Percentiles rank a stretch among this genome's conserved stretches.
Evolutionary conservation across 1,284 basidiomycete genomes (phyloP).

Genomic region (Rhodotorula sp.): DNA sequence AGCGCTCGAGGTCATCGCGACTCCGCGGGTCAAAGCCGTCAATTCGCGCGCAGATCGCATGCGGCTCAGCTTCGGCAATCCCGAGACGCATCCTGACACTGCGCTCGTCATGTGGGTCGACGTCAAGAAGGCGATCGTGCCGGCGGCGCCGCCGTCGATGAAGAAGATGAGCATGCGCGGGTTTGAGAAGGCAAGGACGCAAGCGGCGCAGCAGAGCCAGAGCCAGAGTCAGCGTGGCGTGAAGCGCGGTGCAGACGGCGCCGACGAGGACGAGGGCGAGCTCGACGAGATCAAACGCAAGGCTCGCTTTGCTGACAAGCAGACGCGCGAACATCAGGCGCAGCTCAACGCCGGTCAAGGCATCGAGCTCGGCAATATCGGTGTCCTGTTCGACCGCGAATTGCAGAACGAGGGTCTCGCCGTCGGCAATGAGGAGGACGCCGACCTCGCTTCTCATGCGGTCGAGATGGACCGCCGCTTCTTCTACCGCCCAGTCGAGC

Average conservation of each 20-base stretch:
- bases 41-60: constrained; percentile 66
- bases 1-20: constrained; percentile 66
- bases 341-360: constrained; percentile 13
- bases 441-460: constrained; percentile 43
- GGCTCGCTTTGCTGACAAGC: constrained; percentile 12
- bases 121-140: constrained; percentile 77
- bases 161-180: constrained; percentile 65
- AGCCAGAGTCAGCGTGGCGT: constrained; percentile 18
- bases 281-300: constrained; percentile 12
- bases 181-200: constrained; percentile 49
- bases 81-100: constrained; percentile 62
- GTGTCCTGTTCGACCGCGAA: constrained; percentile 33
- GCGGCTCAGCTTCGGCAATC: constrained; percentile 71
- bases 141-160: constrained; percentile 70
- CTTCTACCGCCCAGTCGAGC: constrained; percentile 52
- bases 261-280: constrained; percentile 32
- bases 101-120: constrained; percentile 73
- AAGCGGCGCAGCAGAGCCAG: constrained; percentile 26
- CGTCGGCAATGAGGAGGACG: constrained; percentile 47
- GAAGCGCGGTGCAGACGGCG: constrained; percentile 36
- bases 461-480: constrained; percentile 37
- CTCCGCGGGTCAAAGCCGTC: constrained; percentile 66
- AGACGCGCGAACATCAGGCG: constrained; percentile 5
- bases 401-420: constrained; percentile 50
- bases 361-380: constrained; percentile 30